Conservation (phyloP, 352 stramenopile species). For the Phytophthora cryptogea region DNA sequence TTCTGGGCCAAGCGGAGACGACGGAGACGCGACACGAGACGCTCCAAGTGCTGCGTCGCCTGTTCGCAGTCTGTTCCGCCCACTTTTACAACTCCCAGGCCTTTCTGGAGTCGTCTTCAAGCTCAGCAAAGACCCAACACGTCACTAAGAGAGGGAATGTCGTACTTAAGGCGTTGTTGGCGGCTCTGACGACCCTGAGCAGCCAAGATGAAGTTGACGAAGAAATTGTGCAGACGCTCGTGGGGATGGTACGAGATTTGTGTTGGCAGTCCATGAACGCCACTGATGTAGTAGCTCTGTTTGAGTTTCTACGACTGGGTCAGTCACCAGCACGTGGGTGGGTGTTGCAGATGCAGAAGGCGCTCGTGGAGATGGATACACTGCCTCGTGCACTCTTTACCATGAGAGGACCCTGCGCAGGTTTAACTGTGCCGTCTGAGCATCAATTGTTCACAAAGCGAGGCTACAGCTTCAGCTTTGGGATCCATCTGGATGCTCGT, state of each 20-base stretch:
- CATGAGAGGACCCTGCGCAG: slow-evolving; percentile 64
- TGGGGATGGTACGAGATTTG: slow-evolving; percentile 51
- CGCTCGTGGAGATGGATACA: slow-evolving; percentile 55
- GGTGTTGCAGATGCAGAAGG: slow-evolving; percentile 65
- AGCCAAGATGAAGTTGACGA: slow-evolving; percentile 32
- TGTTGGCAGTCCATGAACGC: slow-evolving; percentile 66
- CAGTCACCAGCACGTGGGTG: slow-evolving; percentile 43
- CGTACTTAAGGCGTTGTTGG: slow-evolving; percentile 59
- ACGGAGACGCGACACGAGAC: slow-evolving; percentile 32
- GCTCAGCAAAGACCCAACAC: not conserved
- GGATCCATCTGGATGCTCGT: slow-evolving; percentile 48
- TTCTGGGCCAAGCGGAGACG: slow-evolving; percentile 42
- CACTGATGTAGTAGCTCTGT: slow-evolving; percentile 64
- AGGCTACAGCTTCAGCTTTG: slow-evolving; percentile 77
- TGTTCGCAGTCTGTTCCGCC: slow-evolving; percentile 43
- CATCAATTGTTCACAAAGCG: slow-evolving; percentile 72
- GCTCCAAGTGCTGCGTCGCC: slow-evolving; percentile 43
- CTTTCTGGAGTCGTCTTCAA: slow-evolving; percentile 31
- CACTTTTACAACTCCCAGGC: slow-evolving; percentile 45
- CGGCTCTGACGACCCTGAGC: slow-evolving; percentile 43
- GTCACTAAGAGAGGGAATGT: slow-evolving; percentile 36
- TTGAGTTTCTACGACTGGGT: slow-evolving; percentile 71
- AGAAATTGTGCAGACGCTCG: slow-evolving; percentile 38
- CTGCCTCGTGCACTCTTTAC: slow-evolving; percentile 71
- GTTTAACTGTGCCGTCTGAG: slow-evolving; percentile 64